Conservation (phyloP, 495 filamentous ascomycete genomes). For the Aspergillus egyptiacus region DNA sequence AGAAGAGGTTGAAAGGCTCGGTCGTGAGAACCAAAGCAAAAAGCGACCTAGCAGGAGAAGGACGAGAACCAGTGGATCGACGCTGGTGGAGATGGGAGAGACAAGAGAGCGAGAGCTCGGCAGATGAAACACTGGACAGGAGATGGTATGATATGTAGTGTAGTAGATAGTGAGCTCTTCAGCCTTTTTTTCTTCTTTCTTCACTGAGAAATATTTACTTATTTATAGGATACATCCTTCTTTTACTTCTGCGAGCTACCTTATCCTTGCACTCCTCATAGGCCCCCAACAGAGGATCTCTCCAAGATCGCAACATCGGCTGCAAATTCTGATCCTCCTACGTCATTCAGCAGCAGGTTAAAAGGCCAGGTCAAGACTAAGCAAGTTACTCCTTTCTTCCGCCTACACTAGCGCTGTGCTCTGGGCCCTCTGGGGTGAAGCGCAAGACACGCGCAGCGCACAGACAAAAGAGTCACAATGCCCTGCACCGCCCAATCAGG, state of each 20-base stretch:
- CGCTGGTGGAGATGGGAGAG: background rate
- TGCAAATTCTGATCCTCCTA: constrained; percentile 4
- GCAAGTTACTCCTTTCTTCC: background rate
- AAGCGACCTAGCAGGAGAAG: background rate
- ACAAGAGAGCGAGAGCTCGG: background rate
- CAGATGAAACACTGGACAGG: background rate
- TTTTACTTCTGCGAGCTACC: no score
- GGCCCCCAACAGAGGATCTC: no score
- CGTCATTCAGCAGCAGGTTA: background rate
- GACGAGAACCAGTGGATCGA: constrained; percentile 6
- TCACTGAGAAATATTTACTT: background rate
- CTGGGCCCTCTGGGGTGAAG: background rate
- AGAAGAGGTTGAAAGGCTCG: constrained; percentile 6
- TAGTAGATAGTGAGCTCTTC: no score
- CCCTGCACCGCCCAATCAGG: background rate
- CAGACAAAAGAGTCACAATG: background rate
- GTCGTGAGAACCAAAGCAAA: no score
- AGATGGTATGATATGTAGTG: constrained; percentile 2
- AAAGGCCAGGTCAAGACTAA: background rate
- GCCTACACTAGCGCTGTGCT: constrained; percentile 1
- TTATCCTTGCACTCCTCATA: no score
- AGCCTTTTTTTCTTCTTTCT: background rate
- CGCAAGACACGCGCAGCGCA: background rate
- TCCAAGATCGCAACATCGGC: no score
- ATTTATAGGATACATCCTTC: no score